Conservation (phyloP, 106 monocot species). For the Vanilla planifolia region DNA sequence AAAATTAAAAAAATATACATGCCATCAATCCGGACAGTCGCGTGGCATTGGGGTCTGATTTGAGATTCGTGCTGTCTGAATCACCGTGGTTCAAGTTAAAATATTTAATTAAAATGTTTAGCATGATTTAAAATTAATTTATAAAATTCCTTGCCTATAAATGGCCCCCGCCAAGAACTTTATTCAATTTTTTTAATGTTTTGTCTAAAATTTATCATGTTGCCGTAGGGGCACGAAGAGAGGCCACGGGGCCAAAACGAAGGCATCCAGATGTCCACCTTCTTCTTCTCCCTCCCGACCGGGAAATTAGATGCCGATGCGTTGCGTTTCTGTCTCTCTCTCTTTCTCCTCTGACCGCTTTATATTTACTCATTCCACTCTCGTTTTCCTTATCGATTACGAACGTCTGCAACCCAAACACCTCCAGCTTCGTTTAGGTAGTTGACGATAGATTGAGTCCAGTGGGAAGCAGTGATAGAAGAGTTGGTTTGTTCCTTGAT, state of each 20-base stretch:
- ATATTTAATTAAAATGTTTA: no score
- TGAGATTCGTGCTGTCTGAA: no score
- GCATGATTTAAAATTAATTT: no score
- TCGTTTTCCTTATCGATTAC: not conserved
- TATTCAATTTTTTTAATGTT: no score
- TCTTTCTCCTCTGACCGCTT: not conserved
- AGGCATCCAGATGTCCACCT: constrained; percentile 6
- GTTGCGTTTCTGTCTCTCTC: not conserved
- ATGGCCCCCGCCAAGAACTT: no score
- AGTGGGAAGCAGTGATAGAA: not conserved
- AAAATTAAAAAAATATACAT: no score
- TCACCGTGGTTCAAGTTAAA: no score
- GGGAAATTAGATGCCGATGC: constrained; percentile 1
- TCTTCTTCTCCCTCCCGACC: not conserved
- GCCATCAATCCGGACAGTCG: no score
- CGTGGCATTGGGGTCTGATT: no score
- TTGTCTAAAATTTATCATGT: no score
- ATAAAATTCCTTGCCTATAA: no score
- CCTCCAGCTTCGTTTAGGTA: not conserved
- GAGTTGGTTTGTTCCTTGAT: not conserved
- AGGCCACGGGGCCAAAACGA: not conserved
- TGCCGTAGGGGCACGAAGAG: not conserved
- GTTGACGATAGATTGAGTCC: not conserved
- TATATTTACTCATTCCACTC: not conserved
- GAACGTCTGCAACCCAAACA: not conserved